Evolutionary conservation across 2,329 filamentous ascomycete genomes (phyloP).

Genomic region (Celoporthe dispersa): DNA sequence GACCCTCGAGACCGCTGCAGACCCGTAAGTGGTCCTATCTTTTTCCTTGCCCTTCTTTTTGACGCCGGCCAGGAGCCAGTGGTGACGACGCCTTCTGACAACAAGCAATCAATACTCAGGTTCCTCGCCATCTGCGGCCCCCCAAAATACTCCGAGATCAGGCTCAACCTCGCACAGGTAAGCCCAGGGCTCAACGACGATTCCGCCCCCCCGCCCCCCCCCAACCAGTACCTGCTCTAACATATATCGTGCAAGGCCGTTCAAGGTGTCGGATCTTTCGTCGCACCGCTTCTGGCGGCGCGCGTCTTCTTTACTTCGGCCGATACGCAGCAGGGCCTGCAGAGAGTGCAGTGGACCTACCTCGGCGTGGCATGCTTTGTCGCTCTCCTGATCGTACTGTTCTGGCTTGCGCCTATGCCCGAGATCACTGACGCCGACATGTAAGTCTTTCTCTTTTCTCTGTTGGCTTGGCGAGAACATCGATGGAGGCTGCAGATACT

Average conservation of each 20-base stretch:
- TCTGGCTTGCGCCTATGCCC: conserved; percentile 57
- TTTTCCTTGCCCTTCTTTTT: background rate
- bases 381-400: conserved; percentile 58
- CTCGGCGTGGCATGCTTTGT: conserved; percentile 66
- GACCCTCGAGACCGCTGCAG: conserved; percentile 63
- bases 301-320: conserved; percentile 65
- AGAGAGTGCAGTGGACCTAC: conserved; percentile 68
- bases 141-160: conserved; percentile 61
- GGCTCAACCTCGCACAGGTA: conserved; percentile 55
- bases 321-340: conserved; percentile 52
- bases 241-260: conserved; percentile 50
- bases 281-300: conserved; percentile 62
- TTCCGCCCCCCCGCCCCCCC: too few species aligned
- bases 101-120: conserved; percentile 6
- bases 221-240: background rate
- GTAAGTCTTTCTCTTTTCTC: conserved; percentile 33
- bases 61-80: background rate
- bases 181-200: background rate
- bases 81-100: background rate
- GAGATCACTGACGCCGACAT: conserved; percentile 67
- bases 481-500: background rate
- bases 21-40: conserved; percentile 42
- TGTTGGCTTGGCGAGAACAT: background rate
- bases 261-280: conserved; percentile 61
- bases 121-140: conserved; percentile 59